Percentiles rank a stretch among this genome's conserved stretches.
Conservation (phyloP, 768 basidiomycete species). For the Rhizopogon vinicolor region DNA sequence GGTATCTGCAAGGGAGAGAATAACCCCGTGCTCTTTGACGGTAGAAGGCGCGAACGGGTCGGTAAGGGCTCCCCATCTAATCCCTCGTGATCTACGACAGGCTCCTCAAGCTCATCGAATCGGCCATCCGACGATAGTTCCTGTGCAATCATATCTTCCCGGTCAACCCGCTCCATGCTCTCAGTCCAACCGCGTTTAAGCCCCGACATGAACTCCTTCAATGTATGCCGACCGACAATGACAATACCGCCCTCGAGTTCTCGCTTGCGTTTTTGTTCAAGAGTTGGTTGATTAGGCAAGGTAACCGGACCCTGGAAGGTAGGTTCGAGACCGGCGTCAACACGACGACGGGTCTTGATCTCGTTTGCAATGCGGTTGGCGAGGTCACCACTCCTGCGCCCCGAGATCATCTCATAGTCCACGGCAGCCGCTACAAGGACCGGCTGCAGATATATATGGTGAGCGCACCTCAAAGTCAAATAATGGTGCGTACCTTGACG, state of each 20-base stretch:
- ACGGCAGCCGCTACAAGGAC: conserved; percentile 90
- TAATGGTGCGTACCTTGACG: conserved; percentile 71
- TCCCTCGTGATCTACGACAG: conserved; percentile 17
- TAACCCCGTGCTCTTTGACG: conserved; percentile 27
- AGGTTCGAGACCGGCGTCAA: conserved; percentile 58
- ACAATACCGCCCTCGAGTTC: conserved; percentile 82
- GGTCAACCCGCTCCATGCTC: conserved; percentile 59
- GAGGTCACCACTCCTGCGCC: conserved; percentile 83
- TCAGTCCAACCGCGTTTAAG: conserved; percentile 82
- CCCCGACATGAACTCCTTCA: conserved; percentile 95
- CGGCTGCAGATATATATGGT: conserved; percentile 50
- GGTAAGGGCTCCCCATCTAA: conserved; percentile 37
- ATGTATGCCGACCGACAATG: conserved; percentile 81
- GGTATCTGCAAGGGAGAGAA: conserved; percentile 28
- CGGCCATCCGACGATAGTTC: conserved; percentile 66
- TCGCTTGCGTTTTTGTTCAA: conserved; percentile 46
- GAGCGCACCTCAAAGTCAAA: conserved; percentile 3
- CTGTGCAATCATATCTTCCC: conserved; percentile 65
- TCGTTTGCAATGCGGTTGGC: conserved; percentile 71
- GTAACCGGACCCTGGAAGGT: conserved; percentile 36
- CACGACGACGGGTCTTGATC: conserved; percentile 65
- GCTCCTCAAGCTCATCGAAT: conserved; percentile 65
- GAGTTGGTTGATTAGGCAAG: conserved; percentile 50
- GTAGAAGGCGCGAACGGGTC: conserved; percentile 32
- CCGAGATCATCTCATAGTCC: conserved; percentile 82